Evolutionary conservation across 2,329 filamentous ascomycete species (phyloP).

Genomic region (Fusarium dimerum): DNA sequence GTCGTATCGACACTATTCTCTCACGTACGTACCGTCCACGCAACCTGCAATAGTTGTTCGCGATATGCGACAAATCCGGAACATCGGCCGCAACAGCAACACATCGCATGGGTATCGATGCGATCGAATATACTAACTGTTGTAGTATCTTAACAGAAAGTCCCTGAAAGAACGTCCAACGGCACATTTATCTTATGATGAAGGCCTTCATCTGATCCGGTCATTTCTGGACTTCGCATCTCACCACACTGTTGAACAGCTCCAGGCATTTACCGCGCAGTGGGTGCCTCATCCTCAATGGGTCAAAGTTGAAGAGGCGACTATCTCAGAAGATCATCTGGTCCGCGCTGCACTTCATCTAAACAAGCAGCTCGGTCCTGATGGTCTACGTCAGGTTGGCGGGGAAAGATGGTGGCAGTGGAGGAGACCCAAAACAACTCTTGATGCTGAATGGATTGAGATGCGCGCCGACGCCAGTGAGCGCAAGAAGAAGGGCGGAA

Average conservation of each 20-base stretch:
- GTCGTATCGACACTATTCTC: slow-evolving; percentile 84
- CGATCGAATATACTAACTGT: slow-evolving; percentile 9
- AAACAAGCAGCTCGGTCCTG: slow-evolving; percentile 72
- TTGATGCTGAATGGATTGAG: slow-evolving; percentile 94
- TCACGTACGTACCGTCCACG: slow-evolving; percentile 61
- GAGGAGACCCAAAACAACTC: slow-evolving; percentile 64
- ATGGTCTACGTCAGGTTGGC: slow-evolving; percentile 74
- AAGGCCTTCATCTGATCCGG: slow-evolving; percentile 84
- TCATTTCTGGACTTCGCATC: slow-evolving; percentile 84
- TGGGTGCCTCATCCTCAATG: slow-evolving; percentile 89
- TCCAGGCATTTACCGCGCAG: slow-evolving; percentile 89
- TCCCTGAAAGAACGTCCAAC: slow-evolving; percentile 77
- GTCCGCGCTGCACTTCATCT: slow-evolving; percentile 67
- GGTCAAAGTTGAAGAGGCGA: slow-evolving; percentile 74
- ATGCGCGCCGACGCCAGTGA: slow-evolving; percentile 77
- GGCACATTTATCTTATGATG: slow-evolving; percentile 89
- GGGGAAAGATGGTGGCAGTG: slow-evolving; percentile 90
- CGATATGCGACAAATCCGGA: slow-evolving; percentile 6
- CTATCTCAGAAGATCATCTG: slow-evolving; percentile 66
- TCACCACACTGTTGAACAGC: slow-evolving; percentile 86
- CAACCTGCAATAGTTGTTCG: slow-evolving; percentile 3
- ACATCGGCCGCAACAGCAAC: slow-evolving; percentile 2
- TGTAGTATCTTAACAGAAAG: slow-evolving; percentile 79
- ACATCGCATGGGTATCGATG: background rate
- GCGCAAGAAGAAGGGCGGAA: slow-evolving; percentile 61